These are phyloP conservation scores for Garcia nutans DNA, from an alignment of 345 rosid genomes.

Conservation along the genomic window DNA sequence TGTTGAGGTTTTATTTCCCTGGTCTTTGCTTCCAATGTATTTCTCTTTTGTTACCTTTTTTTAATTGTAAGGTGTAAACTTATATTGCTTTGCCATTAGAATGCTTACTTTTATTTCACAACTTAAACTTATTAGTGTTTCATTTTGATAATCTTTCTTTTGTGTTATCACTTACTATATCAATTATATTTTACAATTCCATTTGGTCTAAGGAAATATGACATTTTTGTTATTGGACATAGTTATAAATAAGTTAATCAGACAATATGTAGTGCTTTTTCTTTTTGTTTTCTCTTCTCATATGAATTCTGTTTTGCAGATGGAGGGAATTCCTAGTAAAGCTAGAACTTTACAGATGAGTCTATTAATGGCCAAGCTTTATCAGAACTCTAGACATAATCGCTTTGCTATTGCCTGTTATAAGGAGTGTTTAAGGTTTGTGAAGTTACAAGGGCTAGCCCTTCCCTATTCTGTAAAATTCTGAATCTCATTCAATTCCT, in stretches of 20 bases:
- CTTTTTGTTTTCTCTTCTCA: background rate
- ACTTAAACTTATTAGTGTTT: no score
- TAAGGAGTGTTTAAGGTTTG: conserved; percentile 88
- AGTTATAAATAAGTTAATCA: background rate
- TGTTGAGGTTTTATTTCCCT: conserved; percentile 57
- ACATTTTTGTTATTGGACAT: background rate
- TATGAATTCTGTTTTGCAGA: conserved; percentile 41
- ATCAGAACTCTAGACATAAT: conserved; percentile 70
- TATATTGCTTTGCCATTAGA: background rate
- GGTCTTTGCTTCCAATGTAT: conserved; percentile 9
- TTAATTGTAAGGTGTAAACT: no score
- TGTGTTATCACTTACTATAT: no score
- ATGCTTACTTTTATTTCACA: no score
- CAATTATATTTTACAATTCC: no score
- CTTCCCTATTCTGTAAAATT: background rate
- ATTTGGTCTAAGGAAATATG: background rate
- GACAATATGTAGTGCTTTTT: background rate
- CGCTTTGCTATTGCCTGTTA: conserved; percentile 89
- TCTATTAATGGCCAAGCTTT: conserved; percentile 91
- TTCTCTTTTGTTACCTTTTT: background rate
- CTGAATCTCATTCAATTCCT: background rate
- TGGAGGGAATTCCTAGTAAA: conserved; percentile 92
- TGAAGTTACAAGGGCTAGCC: background rate
- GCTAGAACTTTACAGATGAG: conserved; percentile 90
- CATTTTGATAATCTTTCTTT: background rate